phyloP scores from a whole-genome alignment of 768 basidiomycete species.

The Lentinula sp. region DNA sequence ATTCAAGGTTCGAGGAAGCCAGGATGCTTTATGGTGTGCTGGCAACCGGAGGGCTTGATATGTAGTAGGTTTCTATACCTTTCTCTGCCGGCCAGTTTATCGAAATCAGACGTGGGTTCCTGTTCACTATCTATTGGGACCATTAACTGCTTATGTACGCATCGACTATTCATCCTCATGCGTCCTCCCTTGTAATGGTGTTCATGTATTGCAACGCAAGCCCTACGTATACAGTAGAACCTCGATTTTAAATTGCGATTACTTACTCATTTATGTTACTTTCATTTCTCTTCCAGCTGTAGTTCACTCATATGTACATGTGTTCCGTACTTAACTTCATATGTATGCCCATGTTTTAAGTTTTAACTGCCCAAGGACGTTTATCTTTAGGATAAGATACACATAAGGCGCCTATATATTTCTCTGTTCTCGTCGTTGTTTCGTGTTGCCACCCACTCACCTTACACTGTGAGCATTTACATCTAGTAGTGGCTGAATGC shows the following conservation, averaged over 20 bases:
- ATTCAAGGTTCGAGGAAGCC: slow-evolving; percentile 73
- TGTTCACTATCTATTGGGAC: neutral
- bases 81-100: neutral
- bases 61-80: neutral
- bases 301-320: neutral
- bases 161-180: neutral
- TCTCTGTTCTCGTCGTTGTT: too few relatives aligned
- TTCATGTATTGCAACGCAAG: neutral
- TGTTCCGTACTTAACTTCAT: neutral
- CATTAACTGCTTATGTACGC: neutral
- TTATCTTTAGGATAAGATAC: too few relatives aligned
- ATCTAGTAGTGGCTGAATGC: too few relatives aligned
- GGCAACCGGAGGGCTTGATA: slow-evolving; percentile 24
- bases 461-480: too few relatives aligned
- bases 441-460: too few relatives aligned
- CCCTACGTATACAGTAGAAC: neutral
- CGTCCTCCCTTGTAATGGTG: neutral
- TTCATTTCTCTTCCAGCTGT: neutral
- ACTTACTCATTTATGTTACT: neutral
- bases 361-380: too few relatives aligned
- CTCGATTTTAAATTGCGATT: neutral
- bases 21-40: slow-evolving; percentile 65
- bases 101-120: neutral
- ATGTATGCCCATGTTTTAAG: too few relatives aligned
- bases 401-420: too few relatives aligned